Percentiles rank a stretch among this genome's conserved stretches.
Conservation (phyloP, 345 rosid species). For the Durio zibethinus region DNA sequence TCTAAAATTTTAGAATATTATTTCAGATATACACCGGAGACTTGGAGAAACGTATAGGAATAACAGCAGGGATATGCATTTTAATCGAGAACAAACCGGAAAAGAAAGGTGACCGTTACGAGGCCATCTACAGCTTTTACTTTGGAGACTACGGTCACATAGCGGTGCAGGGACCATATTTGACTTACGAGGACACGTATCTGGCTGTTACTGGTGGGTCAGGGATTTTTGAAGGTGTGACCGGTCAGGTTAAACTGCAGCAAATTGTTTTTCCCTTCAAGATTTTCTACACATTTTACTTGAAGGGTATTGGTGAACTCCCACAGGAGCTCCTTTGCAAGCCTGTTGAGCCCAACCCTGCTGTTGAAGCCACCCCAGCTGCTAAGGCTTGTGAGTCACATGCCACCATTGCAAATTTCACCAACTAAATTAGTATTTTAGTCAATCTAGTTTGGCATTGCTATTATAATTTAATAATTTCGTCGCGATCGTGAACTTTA, state of each 20-base stretch:
- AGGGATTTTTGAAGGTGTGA: constrained; percentile 57
- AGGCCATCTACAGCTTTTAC: constrained; percentile 74
- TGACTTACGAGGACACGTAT: constrained; percentile 60
- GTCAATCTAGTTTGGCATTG: too few species aligned
- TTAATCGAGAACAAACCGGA: constrained; percentile 70
- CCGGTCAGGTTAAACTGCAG: constrained; percentile 50
- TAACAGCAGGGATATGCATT: constrained; percentile 78
- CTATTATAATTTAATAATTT: too few species aligned
- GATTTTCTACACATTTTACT: constrained; percentile 51
- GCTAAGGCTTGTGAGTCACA: constrained; percentile 49
- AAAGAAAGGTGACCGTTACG: constrained; percentile 72
- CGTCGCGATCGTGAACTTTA: too few species aligned
- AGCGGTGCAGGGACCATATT: constrained; percentile 58
- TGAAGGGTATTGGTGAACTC: constrained; percentile 43
- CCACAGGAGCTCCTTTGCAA: constrained; percentile 36
- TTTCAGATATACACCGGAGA: constrained; percentile 41
- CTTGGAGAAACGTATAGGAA: constrained; percentile 67
- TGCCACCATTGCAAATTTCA: constrained; percentile 35
- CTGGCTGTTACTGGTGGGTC: constrained; percentile 62
- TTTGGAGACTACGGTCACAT: constrained; percentile 68
- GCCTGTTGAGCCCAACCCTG: constrained; percentile 39
- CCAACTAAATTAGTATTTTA: constrained; percentile 16
- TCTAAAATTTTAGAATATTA: neutral
- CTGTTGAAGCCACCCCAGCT: constrained; percentile 40
- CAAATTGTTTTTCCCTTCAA: constrained; percentile 55